Base-by-base conservation (phyloP, 306 rosid genomes). In the Dicorynia guianensis region DNA sequence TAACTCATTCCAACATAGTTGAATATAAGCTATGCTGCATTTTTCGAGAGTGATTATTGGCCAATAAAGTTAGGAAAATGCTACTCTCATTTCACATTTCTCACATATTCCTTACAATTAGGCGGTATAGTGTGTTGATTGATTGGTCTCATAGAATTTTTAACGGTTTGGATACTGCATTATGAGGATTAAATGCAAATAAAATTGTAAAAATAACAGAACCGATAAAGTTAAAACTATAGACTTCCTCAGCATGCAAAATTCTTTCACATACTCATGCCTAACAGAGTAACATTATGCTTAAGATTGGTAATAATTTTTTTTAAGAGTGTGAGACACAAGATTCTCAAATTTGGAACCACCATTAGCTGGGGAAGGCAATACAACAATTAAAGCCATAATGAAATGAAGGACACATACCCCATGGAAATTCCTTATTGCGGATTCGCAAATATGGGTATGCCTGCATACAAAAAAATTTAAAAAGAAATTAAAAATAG, bases 361-460 rank as follows among this genome's bases (percentile, higher is more conserved):
- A 36, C n/a, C 3, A 52, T 58, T 18, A 8, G 38, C 25, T 9
- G 11, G 38, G 4, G 48, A 81, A 81, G 67, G 48, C 7, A 54
- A 74, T 30, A 50, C 17, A 63, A 67, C 69, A 61, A 80, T 17
- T 58, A 69, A 69, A 11, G 50, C 15, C 30, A 33, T 48, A 9
- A 63, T 30, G 17, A 33, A 54, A n/a, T 15, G n/a, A 40, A 56
- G 19, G 33, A 39, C 6, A 46, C 81, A 60, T 88, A 90, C 96
- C 96, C 93, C 96, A 90, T 20, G 93, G 96, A 71, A 90, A 90
- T 79, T 90, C 96, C 86, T 88, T 90, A 52, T 85, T 90, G 87
- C 96, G 96, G 72, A 88, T 83, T 80, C 88, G 99, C 71, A 84
- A 44, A 63, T 84, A 84, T 57, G 80, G 68, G 68, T 84, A 84